Percentiles rank a stretch among this genome's conserved stretches.
phyloP scores from a whole-genome alignment of 768 basidiomycete species.

The Calocybe cyanea region DNA sequence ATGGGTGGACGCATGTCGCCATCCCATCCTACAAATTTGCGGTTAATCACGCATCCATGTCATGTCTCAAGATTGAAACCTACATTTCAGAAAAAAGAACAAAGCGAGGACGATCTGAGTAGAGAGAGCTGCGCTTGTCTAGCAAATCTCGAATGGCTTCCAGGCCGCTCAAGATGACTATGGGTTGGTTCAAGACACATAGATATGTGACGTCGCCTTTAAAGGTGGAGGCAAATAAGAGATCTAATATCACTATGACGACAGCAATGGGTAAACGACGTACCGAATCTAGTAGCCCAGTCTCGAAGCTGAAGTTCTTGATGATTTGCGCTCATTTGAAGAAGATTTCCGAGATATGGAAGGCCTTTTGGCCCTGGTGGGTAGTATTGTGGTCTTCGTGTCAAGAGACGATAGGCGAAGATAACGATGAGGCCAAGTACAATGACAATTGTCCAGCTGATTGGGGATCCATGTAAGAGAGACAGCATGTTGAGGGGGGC shows the following conservation, averaged over 20 bases:
- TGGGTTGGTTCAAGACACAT: constrained; percentile 39
- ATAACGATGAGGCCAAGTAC: constrained; percentile 10
- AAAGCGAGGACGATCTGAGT: constrained; percentile 49
- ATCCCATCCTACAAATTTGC: constrained; percentile 39
- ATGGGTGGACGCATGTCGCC: constrained; percentile 44
- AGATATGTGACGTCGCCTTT: constrained; percentile 43
- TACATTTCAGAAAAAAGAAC: constrained; percentile 46
- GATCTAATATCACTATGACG: too few species aligned
- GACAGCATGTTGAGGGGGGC: constrained; percentile 10
- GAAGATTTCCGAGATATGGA: constrained; percentile 45
- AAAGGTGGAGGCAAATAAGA: neutral
- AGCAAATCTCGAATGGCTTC: constrained; percentile 44
- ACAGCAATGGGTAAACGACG: constrained; percentile 9
- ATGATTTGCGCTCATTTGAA: constrained; percentile 38
- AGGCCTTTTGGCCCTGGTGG: constrained; percentile 46
- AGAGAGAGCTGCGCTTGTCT: constrained; percentile 51
- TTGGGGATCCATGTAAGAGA: constrained; percentile 1
- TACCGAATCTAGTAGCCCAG: constrained; percentile 43
- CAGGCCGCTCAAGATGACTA: constrained; percentile 47
- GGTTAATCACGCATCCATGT: neutral
- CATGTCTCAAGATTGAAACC: constrained; percentile 14
- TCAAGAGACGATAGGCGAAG: constrained; percentile 21
- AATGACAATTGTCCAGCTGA: constrained; percentile 11
- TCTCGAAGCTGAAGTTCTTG: constrained; percentile 37
- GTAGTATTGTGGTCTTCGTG: constrained; percentile 22